Base-by-base conservation (phyloP, 1,284 basidiomycete species). In the Fomitopsis schrenkii region DNA sequence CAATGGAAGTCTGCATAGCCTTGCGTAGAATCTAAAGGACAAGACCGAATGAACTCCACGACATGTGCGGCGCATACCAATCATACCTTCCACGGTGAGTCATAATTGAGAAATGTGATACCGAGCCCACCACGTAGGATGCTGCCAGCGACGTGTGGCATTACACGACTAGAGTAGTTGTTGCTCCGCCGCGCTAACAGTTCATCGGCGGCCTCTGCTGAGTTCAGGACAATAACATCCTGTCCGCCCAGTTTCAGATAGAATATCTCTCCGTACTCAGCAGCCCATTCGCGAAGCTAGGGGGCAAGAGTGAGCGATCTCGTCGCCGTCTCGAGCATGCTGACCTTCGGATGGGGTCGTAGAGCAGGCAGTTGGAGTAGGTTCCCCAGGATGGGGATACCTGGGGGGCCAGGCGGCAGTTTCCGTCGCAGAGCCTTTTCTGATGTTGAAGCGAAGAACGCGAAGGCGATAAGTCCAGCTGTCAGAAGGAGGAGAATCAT, bases 211-310 rank as follows among this genome's bases (percentile, higher is more conserved):
- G 70, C 71, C 54, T 72, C 71, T 2, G 70, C 66, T 14, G 73
- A 72, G 63, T 74, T 76, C 41, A 77, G 65, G n/a, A 76, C 71
- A 46, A 76, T 67, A 15, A 75, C 63, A 46, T 73, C 64, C 35
- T 71, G 68, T 7, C 67, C 65, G 42, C 74, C 75, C 26, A 72
- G 57, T n/a, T 66, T 63, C 4, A 72, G 60, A 44, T 66, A 66
- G 58, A 64, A 72, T 5, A 73, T 69, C 33, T 64, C 54, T 14
- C 74, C 73, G 60, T 74, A 74, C 62, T 69, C 48, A 55, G 65
- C 63, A 1, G 71, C 67, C 73, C 73, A 75, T 63, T 70, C 64
- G 3, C 63, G 62, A 59, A 72, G 70, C 72, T 73, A 33, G 52
- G 2, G 14, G 19, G 44, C 10, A 33, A 15, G 3, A 19, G 14